These are phyloP conservation scores for Tephrocybe sp. DNA, from an alignment of 768 basidiomycete genomes.

Conservation along the genomic window DNA sequence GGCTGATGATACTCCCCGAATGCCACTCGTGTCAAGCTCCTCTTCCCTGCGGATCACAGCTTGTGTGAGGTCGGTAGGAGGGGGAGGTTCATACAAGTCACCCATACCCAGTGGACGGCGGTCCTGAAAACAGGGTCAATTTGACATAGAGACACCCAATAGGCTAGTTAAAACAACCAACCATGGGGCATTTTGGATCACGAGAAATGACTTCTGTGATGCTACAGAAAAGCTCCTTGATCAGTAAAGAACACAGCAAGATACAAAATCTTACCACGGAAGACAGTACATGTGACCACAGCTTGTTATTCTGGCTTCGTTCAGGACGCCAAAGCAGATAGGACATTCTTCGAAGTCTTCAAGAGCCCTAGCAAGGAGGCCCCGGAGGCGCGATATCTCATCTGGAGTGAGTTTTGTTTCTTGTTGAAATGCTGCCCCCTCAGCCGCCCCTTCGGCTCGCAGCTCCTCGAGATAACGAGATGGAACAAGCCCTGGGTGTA, in stretches of 20 bases:
- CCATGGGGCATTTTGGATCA: constrained; percentile 84
- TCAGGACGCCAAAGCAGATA: constrained; percentile 62
- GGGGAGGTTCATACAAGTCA: constrained; percentile 62
- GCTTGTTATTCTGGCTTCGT: constrained; percentile 69
- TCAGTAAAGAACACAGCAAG: neutral
- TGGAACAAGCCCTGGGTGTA: constrained; percentile 79
- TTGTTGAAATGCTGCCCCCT: constrained; percentile 23
- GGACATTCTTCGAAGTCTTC: constrained; percentile 87
- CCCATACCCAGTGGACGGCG: constrained; percentile 56
- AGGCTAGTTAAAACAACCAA: constrained; percentile 24
- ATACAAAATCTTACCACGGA: constrained; percentile 48
- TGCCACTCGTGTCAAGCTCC: constrained; percentile 36
- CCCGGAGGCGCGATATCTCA: constrained; percentile 57
- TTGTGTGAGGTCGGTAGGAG: constrained; percentile 72
- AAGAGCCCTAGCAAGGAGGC: constrained; percentile 58
- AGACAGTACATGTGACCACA: constrained; percentile 77
- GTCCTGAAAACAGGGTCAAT: constrained; percentile 47
- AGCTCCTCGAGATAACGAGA: constrained; percentile 69
- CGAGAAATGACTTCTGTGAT: constrained; percentile 70
- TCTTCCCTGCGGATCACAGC: constrained; percentile 41
- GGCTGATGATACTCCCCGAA: constrained; percentile 65
- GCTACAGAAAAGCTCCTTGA: constrained; percentile 31
- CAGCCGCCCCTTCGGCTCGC: constrained; percentile 34
- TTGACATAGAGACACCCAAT: neutral
- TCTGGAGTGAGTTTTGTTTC: constrained; percentile 48